A percentile compares a stretch with the other conserved stretches of the same genome.
phyloP scores from a whole-genome alignment of 1,139 yeast genomes.

The Pichiaceae sp. region DNA sequence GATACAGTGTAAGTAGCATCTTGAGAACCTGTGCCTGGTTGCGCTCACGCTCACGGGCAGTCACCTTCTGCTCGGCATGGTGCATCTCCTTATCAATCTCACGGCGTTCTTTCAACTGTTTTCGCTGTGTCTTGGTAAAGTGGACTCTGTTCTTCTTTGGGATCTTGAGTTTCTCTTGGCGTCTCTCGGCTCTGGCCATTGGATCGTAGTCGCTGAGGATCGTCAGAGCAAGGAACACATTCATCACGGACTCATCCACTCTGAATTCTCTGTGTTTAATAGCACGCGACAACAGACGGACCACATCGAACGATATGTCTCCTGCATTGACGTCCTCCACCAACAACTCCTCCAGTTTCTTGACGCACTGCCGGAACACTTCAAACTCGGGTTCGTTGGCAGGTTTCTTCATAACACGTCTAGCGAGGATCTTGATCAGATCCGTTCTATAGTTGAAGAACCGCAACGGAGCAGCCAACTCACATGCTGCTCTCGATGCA shows the following conservation, averaged over 20 bases:
- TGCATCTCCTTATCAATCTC: conserved; percentile 84
- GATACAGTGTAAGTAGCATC: conserved; percentile 59
- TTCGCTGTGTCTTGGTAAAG: conserved; percentile 78
- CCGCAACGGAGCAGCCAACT: conserved; percentile 57
- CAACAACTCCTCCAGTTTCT: conserved; percentile 57
- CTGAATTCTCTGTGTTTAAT: conserved; percentile 67
- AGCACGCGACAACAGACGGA: conserved; percentile 59
- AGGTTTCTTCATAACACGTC: conserved; percentile 55
- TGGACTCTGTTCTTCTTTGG: conserved; percentile 86
- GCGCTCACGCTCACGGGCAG: conserved; percentile 79
- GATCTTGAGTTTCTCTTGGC: conserved; percentile 39
- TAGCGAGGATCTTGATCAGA: conserved; percentile 55
- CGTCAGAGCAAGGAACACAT: conserved; percentile 63
- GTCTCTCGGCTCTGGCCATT: conserved; percentile 30
- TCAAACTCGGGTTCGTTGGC: conserved; percentile 36
- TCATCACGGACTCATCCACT: conserved; percentile 78
- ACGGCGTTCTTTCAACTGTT: conserved; percentile 77
- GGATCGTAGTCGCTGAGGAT: conserved; percentile 80
- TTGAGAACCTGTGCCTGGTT: conserved; percentile 81
- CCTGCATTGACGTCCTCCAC: conserved; percentile 67
- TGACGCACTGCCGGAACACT: conserved; percentile 51
- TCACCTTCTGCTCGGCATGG: conserved; percentile 78
- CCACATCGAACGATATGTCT: conserved; percentile 67
- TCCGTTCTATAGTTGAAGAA: conserved; percentile 78
- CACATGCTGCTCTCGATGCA: conserved; percentile 74